Evolutionary conservation across 768 basidiomycete species (phyloP).

Genomic region (Mycena belliarum): DNA sequence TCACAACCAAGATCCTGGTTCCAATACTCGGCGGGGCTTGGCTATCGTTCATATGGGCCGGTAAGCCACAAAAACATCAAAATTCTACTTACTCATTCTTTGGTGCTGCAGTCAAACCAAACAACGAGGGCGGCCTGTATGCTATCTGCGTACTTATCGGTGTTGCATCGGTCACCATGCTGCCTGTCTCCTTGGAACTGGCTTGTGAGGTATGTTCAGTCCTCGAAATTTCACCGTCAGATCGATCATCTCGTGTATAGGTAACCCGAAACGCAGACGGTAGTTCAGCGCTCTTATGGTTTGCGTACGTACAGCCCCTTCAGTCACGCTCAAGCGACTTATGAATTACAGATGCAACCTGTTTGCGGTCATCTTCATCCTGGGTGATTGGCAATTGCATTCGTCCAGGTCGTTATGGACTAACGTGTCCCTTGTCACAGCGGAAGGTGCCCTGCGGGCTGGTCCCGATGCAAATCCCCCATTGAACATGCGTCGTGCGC

Average conservation of each 20-base stretch:
- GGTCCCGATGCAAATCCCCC: constrained; percentile 63
- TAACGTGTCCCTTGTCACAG: constrained; percentile 35
- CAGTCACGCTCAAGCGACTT: not conserved
- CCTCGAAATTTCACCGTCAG: no score
- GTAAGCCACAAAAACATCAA: constrained; percentile 37
- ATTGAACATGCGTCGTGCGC: constrained; percentile 65
- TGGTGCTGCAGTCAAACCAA: constrained; percentile 52
- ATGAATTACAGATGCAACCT: constrained; percentile 51
- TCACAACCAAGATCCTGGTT: constrained; percentile 57
- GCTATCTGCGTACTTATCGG: constrained; percentile 72
- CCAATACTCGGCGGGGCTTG: constrained; percentile 65
- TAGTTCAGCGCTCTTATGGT: constrained; percentile 78
- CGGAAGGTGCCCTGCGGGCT: constrained; percentile 68
- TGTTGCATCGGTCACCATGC: constrained; percentile 60
- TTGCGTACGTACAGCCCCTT: constrained; percentile 46
- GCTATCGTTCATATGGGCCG: constrained; percentile 81
- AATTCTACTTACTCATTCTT: not conserved
- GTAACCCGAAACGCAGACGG: constrained; percentile 78
- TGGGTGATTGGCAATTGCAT: constrained; percentile 1
- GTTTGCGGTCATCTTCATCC: constrained; percentile 44
- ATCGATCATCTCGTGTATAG: no score
- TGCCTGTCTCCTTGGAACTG: constrained; percentile 78
- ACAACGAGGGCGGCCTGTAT: constrained; percentile 63
- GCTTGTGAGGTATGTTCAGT: no score
- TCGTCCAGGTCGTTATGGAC: not conserved